Evolutionary conservation across 78 protist species (phyloP), one percentile per base, ranked within the genome.

Genomic region (Dictyostelium capitatum): DNA sequence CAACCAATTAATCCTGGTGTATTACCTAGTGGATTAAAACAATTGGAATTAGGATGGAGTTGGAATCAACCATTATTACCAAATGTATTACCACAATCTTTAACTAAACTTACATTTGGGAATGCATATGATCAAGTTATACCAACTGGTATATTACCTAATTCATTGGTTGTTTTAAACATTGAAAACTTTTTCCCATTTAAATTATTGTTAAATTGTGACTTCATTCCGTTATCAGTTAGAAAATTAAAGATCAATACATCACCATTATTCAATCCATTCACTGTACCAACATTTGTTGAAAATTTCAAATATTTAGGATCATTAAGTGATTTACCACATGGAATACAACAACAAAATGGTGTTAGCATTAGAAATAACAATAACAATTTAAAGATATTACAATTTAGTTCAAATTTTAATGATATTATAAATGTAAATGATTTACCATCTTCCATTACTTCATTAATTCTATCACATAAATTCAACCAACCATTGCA

Each of bases 261-360:
- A 62, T 62, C 70, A 25, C 37, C 70, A 25, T 23, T 62, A 62
- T 62, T 62, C 70, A 25, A 62, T 62, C 70, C 70, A 25, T 62
- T 62, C 2, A 62, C n/a, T 23, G 28, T 62, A 62, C 70, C 70
- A 23, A 0, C 70, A 62, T 25, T 25, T 62, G 70, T 62, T 20
- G 28, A 7, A 62, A 25, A 30, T 10, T 62, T 62, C 28, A 62
- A 62, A 62, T 62, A 62, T 62, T 25, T 62, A 62, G 70, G 70
- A 4, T 62, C 70, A 62, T 11, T 62, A 62, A 62, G 70, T 25
- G 70, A 62, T 62, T 62, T 62, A 62, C 70, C 70, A 23, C 20
- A 59, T 23, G 23, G 0, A 59, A 10, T 4, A 20, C 23, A 7
- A n/a, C n/a, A n/a, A 37, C 1, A 37, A 10, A 25, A 59, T 23